phyloP scores from a whole-genome alignment of 2,329 filamentous ascomycete species.

The Cytospora piceicola region DNA sequence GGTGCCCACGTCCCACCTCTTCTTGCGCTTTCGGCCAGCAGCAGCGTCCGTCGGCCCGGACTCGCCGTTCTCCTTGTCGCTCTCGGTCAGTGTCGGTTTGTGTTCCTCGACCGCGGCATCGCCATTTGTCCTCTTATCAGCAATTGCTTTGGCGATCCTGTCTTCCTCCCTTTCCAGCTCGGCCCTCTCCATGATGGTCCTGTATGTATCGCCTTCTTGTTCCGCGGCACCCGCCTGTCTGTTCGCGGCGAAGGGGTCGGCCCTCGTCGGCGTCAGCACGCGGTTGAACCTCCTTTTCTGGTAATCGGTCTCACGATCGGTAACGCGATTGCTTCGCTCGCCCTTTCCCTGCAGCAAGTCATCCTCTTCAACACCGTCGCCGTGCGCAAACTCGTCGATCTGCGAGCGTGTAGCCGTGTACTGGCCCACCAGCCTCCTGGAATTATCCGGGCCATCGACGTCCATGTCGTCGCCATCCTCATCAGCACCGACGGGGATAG shows the following conservation, averaged over 20 bases:
- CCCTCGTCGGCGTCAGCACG: conserved; percentile 80
- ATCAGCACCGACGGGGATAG: conserved; percentile 78
- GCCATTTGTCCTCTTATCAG: conserved; percentile 66
- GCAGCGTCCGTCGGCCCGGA: conserved; percentile 67
- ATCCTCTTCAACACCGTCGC: conserved; percentile 85
- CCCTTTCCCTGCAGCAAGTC: conserved; percentile 81
- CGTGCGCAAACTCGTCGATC: conserved; percentile 91
- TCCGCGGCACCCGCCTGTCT: conserved; percentile 67
- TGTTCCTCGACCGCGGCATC: conserved; percentile 64
- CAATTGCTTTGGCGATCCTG: conserved; percentile 77
- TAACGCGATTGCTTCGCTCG: conserved; percentile 89
- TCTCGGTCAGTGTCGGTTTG: conserved; percentile 68
- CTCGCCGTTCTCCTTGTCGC: conserved; percentile 74
- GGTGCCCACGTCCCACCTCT: conserved; percentile 87
- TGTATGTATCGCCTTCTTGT: conserved; percentile 65
- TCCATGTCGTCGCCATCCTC: conserved; percentile 80
- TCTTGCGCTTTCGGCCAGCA: conserved; percentile 80
- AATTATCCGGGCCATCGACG: conserved; percentile 73
- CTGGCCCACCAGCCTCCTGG: conserved; percentile 84
- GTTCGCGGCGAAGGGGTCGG: conserved; percentile 82
- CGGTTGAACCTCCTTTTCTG: conserved; percentile 95
- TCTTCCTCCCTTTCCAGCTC: conserved; percentile 95
- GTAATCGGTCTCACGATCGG: conserved; percentile 94
- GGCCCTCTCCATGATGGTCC: conserved; percentile 86
- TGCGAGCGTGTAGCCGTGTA: conserved; percentile 92